Evolutionary conservation across 352 stramenopile species (phyloP), one percentile per base, ranked within the genome.

Genomic region (Poterioochromonas sp.): DNA sequence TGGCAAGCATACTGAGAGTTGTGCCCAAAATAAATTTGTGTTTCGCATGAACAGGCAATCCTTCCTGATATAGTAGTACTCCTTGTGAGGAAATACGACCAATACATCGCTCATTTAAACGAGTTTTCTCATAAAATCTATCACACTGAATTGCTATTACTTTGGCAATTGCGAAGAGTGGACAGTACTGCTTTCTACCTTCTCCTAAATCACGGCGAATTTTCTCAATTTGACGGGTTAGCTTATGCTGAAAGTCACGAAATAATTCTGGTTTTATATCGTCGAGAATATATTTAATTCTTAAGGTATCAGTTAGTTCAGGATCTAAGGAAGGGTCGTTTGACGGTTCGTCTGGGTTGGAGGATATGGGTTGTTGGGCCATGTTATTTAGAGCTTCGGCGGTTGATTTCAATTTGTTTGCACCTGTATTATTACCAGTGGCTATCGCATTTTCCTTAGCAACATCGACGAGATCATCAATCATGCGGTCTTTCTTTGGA

Each of bases 171-270:
- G 62, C 62, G 32, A 43, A 71, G 5, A 29, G 18, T 43, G 62
- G 62, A 44, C 39, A 8, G 1, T 43, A 44, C 41, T 15, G 32
- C 34, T n/a, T 12, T 44, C 39, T 8, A 29, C 62, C 62, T 71
- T 71, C 62, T 12, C 62, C 62, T 44, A 71, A 71, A 29, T 71
- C 62, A 15, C 62, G n/a, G 26, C 62, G 62, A 8, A 71, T 29
- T 71, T 44, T 41, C 32, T 71, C 62, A 12, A 71, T 12, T 8
- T 29, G 8, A 15, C 62, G 62, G 1, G 62, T 71, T 15, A 71
- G 15, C 32, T 71, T 71, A 71, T 71, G 62, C 11, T n/a, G 39
- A 29, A 71, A 71, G 41, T 71, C 62, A 44, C 62, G 62, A 47
- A 44, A 71, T 22, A 71, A 35, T 32, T 71, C 62, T 26, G 62